These are phyloP conservation scores for Gomphus bonarii DNA, from an alignment of 1,284 basidiomycete species.

Conservation along the genomic window DNA sequence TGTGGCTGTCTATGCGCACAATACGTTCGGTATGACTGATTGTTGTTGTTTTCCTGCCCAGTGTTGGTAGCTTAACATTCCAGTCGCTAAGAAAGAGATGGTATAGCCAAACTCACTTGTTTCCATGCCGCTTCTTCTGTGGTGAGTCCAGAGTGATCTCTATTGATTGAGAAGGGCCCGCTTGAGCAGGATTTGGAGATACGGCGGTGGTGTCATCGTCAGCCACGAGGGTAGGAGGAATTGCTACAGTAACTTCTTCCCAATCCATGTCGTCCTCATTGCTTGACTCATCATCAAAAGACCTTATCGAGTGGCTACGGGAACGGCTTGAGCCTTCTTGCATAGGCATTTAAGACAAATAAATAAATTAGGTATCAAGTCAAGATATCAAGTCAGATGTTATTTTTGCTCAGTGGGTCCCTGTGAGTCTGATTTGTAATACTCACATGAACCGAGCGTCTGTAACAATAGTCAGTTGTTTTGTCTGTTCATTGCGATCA, in stretches of 20 bases:
- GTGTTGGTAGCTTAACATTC: background rate
- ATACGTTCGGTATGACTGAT: constrained; percentile 54
- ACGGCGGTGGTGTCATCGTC: background rate
- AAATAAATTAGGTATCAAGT: background rate
- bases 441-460: too few relatives aligned
- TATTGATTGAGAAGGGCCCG: constrained; percentile 9
- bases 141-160: constrained; percentile 10
- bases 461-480: too few relatives aligned
- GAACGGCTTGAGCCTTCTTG: background rate
- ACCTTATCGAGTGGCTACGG: background rate
- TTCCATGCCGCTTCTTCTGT: constrained; percentile 12
- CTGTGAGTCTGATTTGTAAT: too few relatives aligned
- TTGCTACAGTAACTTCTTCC: constrained; percentile 47
- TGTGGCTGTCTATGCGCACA: constrained; percentile 71
- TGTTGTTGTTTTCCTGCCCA: constrained; percentile 34
- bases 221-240: background rate
- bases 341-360: background rate
- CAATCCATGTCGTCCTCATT: constrained; percentile 50
- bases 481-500: too few relatives aligned
- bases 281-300: background rate
- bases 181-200: background rate
- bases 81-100: background rate
- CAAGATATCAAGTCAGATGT: too few relatives aligned
- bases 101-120: constrained; percentile 17
- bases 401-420: too few relatives aligned